These are phyloP conservation scores for Sistotremastrum suecicum DNA, from an alignment of 768 basidiomycete genomes.

Conservation along the genomic window DNA sequence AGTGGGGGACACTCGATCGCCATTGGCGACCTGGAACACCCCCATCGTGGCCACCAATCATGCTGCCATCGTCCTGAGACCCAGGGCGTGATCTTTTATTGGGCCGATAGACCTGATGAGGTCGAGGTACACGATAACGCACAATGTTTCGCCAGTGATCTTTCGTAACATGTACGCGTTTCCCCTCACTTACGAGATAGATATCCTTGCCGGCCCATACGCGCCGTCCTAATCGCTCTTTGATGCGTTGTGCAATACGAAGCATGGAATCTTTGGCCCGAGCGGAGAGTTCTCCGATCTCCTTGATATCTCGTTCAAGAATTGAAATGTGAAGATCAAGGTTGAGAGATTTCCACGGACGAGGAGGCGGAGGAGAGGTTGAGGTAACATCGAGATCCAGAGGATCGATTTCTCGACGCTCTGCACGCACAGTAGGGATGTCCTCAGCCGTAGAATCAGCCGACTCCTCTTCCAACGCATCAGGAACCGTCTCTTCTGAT, in stretches of 20 bases:
- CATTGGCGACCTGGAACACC: no score
- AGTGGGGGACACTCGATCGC: no score
- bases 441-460: slow-evolving; percentile 9
- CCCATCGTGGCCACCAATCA: no score
- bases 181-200: slow-evolving; percentile 25
- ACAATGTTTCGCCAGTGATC: slow-evolving; percentile 37
- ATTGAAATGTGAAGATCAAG: slow-evolving; percentile 41
- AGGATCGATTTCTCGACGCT: slow-evolving; percentile 5
- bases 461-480: slow-evolving; percentile 14
- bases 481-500: neutral
- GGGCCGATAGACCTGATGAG: slow-evolving; percentile 30
- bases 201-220: slow-evolving; percentile 50
- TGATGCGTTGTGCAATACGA: slow-evolving; percentile 45
- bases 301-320: slow-evolving; percentile 37
- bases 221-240: slow-evolving; percentile 67
- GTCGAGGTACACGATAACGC: slow-evolving; percentile 24
- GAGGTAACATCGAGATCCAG: slow-evolving; percentile 23
- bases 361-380: slow-evolving; percentile 8
- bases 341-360: slow-evolving; percentile 29
- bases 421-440: slow-evolving; percentile 9
- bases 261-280: slow-evolving; percentile 29
- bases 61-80: no score
- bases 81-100: no score
- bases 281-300: slow-evolving; percentile 31
- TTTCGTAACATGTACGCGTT: slow-evolving; percentile 25